phyloP scores from a whole-genome alignment of 805 yeast species.

The Kodamaea kaohsiungensis region DNA sequence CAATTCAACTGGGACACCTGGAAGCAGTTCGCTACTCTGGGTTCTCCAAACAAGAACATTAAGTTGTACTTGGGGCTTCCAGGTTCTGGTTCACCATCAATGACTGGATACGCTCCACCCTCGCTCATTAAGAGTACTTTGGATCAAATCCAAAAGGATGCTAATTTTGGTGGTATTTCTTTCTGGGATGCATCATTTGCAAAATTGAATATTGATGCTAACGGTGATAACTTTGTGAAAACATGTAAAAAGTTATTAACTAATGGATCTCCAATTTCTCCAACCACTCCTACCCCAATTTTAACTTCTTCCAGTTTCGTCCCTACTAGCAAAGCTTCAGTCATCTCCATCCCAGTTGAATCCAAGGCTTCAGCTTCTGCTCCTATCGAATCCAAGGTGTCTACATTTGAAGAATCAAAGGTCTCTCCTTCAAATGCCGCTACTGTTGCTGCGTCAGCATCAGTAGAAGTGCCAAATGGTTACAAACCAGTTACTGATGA shows the following conservation, averaged over 20 bases:
- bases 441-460: no score
- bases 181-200: constrained; percentile 36
- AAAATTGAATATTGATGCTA: constrained; percentile 9
- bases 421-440: no score
- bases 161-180: constrained; percentile 36
- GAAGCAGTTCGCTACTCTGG: constrained; percentile 57
- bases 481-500: no score
- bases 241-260: neutral
- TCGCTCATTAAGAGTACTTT: constrained; percentile 13
- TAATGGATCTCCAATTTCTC: neutral
- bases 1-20: constrained; percentile 68
- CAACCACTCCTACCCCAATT: neutral
- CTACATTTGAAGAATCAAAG: no score
- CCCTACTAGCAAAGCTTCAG: neutral
- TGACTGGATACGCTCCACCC: constrained; percentile 38
- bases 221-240: neutral
- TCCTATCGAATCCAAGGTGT: no score
- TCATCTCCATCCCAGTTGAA: no score
- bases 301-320: neutral
- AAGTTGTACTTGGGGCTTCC: constrained; percentile 39
- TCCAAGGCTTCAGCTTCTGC: no score
- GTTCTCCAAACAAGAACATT: constrained; percentile 49
- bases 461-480: no score
- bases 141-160: constrained; percentile 16
- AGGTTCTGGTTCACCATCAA: constrained; percentile 37